Evolutionary conservation across 164 flowering plant species (phyloP).

Genomic region (Nelumbo lutea): DNA sequence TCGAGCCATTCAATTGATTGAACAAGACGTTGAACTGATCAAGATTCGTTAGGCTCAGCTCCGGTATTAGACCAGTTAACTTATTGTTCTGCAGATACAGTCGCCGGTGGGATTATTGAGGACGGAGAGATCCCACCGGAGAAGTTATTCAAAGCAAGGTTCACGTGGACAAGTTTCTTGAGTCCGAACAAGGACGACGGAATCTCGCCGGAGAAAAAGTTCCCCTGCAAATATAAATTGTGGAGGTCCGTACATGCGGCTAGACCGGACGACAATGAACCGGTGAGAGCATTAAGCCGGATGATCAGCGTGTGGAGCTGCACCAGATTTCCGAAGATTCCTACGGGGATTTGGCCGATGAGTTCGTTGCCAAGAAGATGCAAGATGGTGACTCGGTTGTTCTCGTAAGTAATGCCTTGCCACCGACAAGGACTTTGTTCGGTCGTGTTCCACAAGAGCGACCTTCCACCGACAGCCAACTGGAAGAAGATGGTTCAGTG

Average conservation of each 20-base stretch:
- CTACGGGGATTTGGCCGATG: conserved; percentile 49
- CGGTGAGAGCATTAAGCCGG: conserved; percentile 58
- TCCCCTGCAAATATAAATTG: conserved; percentile 63
- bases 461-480: conserved; percentile 58
- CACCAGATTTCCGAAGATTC: conserved; percentile 54
- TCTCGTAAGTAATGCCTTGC: conserved; percentile 55
- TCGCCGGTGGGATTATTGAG: conserved; percentile 38
- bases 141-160: conserved; percentile 61
- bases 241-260: conserved; percentile 39
- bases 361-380: conserved; percentile 63
- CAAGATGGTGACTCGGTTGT: conserved; percentile 39
- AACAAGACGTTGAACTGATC: conserved; percentile 65
- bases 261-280: conserved; percentile 62
- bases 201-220: conserved; percentile 57
- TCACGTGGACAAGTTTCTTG: conserved; percentile 46
- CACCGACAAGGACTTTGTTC: conserved; percentile 40
- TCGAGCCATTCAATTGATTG: conserved; percentile 58
- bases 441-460: conserved; percentile 49
- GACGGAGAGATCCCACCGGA: conserved; percentile 51
- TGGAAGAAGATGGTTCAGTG: conserved; percentile 27
- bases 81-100: conserved; percentile 52
- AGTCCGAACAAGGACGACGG: conserved; percentile 43
- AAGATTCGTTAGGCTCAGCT: conserved; percentile 32
- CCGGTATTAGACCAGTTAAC: conserved; percentile 56
- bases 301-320: conserved; percentile 54